phyloP scores from a whole-genome alignment of 148 eudicot genomes.

The Simmondsia chinensis region DNA sequence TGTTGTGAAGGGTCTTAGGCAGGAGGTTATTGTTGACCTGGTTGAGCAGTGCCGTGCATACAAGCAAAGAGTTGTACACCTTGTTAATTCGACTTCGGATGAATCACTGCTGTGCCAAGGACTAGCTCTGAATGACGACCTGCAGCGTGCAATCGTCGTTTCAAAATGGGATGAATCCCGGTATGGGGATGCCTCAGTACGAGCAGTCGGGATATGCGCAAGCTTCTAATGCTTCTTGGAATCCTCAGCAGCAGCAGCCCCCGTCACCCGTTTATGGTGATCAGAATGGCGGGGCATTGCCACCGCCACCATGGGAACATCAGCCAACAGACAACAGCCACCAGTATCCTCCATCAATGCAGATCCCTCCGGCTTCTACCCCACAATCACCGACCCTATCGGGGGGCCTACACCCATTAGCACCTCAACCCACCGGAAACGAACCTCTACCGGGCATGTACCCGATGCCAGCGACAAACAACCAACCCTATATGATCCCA shows the following conservation, averaged over 20 bases:
- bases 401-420: conserved; percentile 40
- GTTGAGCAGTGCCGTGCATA: conserved; percentile 89
- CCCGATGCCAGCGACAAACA: no score
- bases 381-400: conserved; percentile 32
- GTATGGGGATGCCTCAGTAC: conserved; percentile 35
- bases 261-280: conserved; percentile 64
- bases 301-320: conserved; percentile 98
- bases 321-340: conserved; percentile 38
- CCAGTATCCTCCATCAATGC: conserved; percentile 40
- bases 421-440: conserved; percentile 32
- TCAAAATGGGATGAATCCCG: conserved; percentile 46
- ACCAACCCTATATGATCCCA: no score
- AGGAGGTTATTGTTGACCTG: conserved; percentile 90
- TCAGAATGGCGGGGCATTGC: conserved; percentile 44
- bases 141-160: conserved; percentile 69
- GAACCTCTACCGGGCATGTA: conserved; percentile 43
- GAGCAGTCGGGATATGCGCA: conserved; percentile 48
- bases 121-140: conserved; percentile 80
- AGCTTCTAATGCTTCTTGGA: conserved; percentile 52
- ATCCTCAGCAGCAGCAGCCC: conserved; percentile 68
- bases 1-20: conserved; percentile 70
- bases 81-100: conserved; percentile 98
- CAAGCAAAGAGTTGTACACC: conserved; percentile 94
- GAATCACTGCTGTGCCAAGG: conserved; percentile 92
- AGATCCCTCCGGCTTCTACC: conserved; percentile 14